A percentile compares a stretch with the other conserved stretches of the same genome.
Conservation (phyloP, 2,329 filamentous ascomycete genomes). For the Diaporthe helianthi region DNA sequence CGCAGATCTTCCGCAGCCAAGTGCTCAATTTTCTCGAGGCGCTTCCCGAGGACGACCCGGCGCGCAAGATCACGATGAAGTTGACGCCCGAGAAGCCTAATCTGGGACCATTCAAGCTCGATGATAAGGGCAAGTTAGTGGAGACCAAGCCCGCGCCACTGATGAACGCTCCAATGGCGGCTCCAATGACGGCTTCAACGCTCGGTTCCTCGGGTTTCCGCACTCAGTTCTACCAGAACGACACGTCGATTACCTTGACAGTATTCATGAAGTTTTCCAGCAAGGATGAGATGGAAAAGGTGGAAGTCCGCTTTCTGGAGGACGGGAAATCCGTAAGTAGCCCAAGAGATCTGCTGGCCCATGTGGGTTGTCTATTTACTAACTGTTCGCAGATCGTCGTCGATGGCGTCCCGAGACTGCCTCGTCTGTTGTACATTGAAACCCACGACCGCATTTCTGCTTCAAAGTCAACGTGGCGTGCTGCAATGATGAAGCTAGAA, state of each 20-base stretch:
- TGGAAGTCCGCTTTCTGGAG: slow-evolving; percentile 22
- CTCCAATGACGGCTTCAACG: background rate
- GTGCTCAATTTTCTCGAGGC: slow-evolving; percentile 53
- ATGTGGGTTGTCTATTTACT: background rate
- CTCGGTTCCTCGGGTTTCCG: slow-evolving; percentile 40
- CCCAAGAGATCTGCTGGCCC: too few species aligned
- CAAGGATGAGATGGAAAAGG: slow-evolving; percentile 39
- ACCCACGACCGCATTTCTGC: slow-evolving; percentile 40
- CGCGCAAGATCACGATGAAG: slow-evolving; percentile 52
- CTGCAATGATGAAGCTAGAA: slow-evolving; percentile 45
- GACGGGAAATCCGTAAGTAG: background rate
- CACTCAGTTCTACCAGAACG: slow-evolving; percentile 51
- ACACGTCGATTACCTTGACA: slow-evolving; percentile 45
- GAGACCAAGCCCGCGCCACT: too few species aligned
- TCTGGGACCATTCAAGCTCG: slow-evolving; percentile 12
- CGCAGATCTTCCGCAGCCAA: slow-evolving; percentile 55
- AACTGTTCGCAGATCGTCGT: background rate
- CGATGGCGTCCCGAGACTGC: slow-evolving; percentile 24
- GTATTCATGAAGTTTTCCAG: slow-evolving; percentile 50
- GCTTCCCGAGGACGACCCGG: slow-evolving; percentile 52
- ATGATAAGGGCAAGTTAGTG: background rate
- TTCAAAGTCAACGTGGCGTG: slow-evolving; percentile 37
- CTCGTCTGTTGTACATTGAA: slow-evolving; percentile 29
- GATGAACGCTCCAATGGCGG: too few species aligned
- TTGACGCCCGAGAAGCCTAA: slow-evolving; percentile 43